These are phyloP conservation scores for Yamadazyma trypodendri DNA, from an alignment of 1,139 yeast species.

Conservation along the genomic window DNA sequence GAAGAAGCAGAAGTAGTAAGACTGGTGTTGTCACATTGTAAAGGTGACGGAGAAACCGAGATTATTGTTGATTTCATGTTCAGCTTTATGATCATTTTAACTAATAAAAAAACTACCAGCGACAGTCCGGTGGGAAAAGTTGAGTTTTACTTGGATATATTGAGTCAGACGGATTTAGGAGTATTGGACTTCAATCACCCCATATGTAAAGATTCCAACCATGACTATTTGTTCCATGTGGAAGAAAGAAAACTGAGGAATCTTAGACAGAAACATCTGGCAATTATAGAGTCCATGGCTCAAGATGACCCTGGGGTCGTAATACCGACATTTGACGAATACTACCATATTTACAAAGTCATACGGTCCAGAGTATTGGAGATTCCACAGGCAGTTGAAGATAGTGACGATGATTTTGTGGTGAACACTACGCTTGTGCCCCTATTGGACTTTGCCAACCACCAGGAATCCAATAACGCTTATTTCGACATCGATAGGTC, in stretches of 20 bases:
- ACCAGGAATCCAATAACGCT: conserved; percentile 46
- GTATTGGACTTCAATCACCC: conserved; percentile 9
- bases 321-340: conserved; percentile 24
- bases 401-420: conserved; percentile 32
- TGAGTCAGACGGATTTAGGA: conserved; percentile 20
- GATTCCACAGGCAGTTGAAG: conserved; percentile 46
- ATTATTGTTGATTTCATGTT: conserved; percentile 29
- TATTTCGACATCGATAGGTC: conserved; percentile 59
- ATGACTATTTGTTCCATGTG: conserved; percentile 15
- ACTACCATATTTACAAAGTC: conserved; percentile 47
- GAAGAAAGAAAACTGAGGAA: conserved; percentile 16
- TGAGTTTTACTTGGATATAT: conserved; percentile 27
- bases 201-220: conserved; percentile 5
- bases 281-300: conserved; percentile 8
- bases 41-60: conserved; percentile 26
- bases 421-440: conserved; percentile 64
- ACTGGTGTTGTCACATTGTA: conserved; percentile 20
- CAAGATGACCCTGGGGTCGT: conserved; percentile 13
- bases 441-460: conserved; percentile 66
- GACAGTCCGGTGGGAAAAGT: conserved; percentile 12
- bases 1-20: conserved; percentile 22
- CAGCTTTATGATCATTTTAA: conserved; percentile 19
- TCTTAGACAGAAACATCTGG: conserved; percentile 16
- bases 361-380: conserved; percentile 60
- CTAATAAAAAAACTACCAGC: background rate